Base-by-base conservation (phyloP, 768 basidiomycete species). In the Suillus hirtellus region DNA sequence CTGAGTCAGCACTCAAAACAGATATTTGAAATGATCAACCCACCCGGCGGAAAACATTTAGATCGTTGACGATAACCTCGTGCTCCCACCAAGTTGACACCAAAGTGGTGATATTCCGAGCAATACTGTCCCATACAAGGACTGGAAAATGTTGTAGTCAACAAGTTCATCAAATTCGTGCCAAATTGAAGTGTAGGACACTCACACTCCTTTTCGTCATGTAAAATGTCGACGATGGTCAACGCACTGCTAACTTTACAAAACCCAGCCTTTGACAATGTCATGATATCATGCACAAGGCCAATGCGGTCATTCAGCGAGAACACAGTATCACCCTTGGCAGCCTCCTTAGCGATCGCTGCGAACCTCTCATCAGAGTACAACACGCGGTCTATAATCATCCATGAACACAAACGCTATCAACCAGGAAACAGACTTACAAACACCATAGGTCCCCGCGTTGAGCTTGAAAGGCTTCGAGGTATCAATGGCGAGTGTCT, bases 231-330 rank as follows among this genome's bases (percentile, higher is more conserved):
- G 52, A 95, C 80, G 52, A 98, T 80, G 27, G 84, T 86, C 68
- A 99, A 80, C 1, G 89, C 86, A 65, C 87, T 88, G 69, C 92
- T 93, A 40, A 93, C 82, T 63, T 87, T 82, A 55, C 87, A 80
- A 69, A 92, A 84, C 3, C 95, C 95, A 21, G 94, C 90, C 70
- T 88, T 86, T 56, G 93, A 85, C 37, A 98, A 83, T 1, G 89
- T 89, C 70, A 90, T 81, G 0, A 89, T 82, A 69, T 99, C 97
- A 56, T 89, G 84, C 24, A 96, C 86, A 34, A 99, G 81, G 19
- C 96, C 96, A 68, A 98, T 89, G 27, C 93, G 86, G 72, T 99
- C 96, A 62, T 92, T 88, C 64, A 94, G 78, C 1, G 89, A 82
- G 78, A 96, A 94, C 9, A 83, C 75, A 4, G 85, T 84, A 62